A percentile compares a stretch with the other conserved stretches of the same genome.
These are phyloP conservation scores for Plasmodium inui DNA, from an alignment of 169 alveolate species.

Conservation along the genomic window DNA sequence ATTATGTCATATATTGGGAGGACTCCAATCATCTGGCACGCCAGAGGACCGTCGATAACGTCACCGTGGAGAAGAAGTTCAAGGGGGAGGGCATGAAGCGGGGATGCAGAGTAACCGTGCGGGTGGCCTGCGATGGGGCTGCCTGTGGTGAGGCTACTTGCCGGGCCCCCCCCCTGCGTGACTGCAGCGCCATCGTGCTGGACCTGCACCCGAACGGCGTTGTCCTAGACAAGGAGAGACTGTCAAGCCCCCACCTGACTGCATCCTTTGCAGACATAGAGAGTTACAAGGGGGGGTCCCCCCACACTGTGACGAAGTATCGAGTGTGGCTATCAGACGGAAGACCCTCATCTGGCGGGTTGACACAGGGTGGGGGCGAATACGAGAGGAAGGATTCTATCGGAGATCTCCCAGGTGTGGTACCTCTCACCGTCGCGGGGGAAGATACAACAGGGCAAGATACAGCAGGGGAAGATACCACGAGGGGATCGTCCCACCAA, in stretches of 20 bases:
- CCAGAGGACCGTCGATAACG: background rate
- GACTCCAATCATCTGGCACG: background rate
- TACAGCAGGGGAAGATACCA: background rate
- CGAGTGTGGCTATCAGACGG: background rate
- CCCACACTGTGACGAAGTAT: conserved; percentile 19
- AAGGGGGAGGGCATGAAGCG: conserved; percentile 12
- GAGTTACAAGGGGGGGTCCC: conserved; percentile 7
- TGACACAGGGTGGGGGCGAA: background rate
- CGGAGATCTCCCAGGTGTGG: too few species aligned
- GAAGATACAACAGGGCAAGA: background rate
- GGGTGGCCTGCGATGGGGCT: background rate
- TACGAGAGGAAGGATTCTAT: background rate
- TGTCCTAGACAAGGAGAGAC: conserved; percentile 16
- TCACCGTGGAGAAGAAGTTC: background rate
- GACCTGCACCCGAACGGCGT: conserved; percentile 26
- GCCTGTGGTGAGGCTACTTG: background rate
- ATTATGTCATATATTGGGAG: conserved; percentile 2
- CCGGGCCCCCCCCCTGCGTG: background rate
- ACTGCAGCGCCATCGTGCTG: conserved; percentile 1
- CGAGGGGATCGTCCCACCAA: background rate
- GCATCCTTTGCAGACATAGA: conserved; percentile 25
- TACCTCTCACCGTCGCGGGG: background rate
- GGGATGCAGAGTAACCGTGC: background rate
- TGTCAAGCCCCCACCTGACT: background rate
- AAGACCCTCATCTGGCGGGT: background rate